Evolutionary conservation across 2,329 filamentous ascomycete species (phyloP), one percentile per base, ranked within the genome.

Genomic region (Ophiostoma tasmaniense): DNA sequence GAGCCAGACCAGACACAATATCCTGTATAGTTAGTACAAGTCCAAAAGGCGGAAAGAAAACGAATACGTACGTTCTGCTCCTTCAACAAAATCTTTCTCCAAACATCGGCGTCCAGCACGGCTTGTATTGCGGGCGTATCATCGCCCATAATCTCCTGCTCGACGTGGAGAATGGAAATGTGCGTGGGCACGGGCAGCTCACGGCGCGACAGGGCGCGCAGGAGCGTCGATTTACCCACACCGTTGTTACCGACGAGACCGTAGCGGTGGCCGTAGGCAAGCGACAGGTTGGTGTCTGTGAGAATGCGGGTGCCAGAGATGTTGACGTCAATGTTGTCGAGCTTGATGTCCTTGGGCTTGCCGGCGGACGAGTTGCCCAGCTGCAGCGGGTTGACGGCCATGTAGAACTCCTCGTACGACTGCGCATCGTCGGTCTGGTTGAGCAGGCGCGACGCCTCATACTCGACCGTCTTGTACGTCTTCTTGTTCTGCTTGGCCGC

Each of bases 331-430:
- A 97, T 92, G 75, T 91, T 93, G 80, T 99, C 95, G 74, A 99
- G 83, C 82, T 98, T 99, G 84, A 99, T 93, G 77, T 99, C 95
- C 84, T 99, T 99, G 79, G 93, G 97, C 88, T 98, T 99, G 73
- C 87, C 86, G 39, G 89, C 85, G 70, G 89, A 79, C 69, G 86
- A 79, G 73, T 84, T 81, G 68, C 93, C 94, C 71, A 98, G 76
- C 77, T 98, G 94, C 72, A 99, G 85, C 71, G 95, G 95, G 79
- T 99, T 99, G 82, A 99, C 95, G 68, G 92, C 90, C 95, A 99
- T 98, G 86, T 96, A 99, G 81, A 99, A 98, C 78, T 99, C 95
- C 80, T 99, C 95, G 78, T 99, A 99, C 55, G 92, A 96, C 83
- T 97, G 90, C 14, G 93, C 83, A 75, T 89, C 87, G 75, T 94